Base-by-base conservation (phyloP, 2,329 filamentous ascomycete species). In the Penicillium sp. region DNA sequence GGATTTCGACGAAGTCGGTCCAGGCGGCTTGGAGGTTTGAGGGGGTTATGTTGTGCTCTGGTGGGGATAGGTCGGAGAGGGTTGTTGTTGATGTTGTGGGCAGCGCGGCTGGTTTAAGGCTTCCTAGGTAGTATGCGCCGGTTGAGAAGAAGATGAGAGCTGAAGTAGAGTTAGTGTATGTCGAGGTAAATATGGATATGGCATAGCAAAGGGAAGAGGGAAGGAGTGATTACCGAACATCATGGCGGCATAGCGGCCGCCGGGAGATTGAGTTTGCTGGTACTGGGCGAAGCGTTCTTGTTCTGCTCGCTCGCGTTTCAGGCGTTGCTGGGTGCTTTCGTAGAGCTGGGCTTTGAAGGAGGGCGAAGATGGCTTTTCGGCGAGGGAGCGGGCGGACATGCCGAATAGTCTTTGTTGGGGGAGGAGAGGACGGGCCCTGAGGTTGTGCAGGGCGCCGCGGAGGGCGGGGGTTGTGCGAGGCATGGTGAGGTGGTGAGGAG, bases 21-120 rank as follows among this genome's bases (percentile, higher is more conserved):
- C 85, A 88, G 23, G 85, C 85, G 9, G 85, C 84, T 67, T 88
- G 83, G 52, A 87, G 75, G 52, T 82, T 87, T 16, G 80, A 77
- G 16, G 76, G 74, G 10, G 82, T 79, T 33, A 80, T 78, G 63
- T 87, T 80, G 62, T 86, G 84, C 58, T 79, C 69, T 6, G 81
- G 81, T 10, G 78, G 70, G 10, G 72, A 71, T 44, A 79, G 69
- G 43, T 75, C 72, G 10, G 72, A 67, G 28, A 87, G 77, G n/a
- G 82, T 75, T 1, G 77, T 76, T 13, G 84, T 87, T n/a, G 85
- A 87, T n/a, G 74, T 73, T 2, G 73, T 70, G 2, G 81, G 75
- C 16, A 78, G 71, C 29, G 75, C 71, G 9, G 75, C 72, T 9
- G 80, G 80, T 48, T 76, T 76, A 48, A 78, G 67, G 28, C 79